phyloP scores from a whole-genome alignment of 805 yeast genomes.

The Helenozyma baotianmanensis region DNA sequence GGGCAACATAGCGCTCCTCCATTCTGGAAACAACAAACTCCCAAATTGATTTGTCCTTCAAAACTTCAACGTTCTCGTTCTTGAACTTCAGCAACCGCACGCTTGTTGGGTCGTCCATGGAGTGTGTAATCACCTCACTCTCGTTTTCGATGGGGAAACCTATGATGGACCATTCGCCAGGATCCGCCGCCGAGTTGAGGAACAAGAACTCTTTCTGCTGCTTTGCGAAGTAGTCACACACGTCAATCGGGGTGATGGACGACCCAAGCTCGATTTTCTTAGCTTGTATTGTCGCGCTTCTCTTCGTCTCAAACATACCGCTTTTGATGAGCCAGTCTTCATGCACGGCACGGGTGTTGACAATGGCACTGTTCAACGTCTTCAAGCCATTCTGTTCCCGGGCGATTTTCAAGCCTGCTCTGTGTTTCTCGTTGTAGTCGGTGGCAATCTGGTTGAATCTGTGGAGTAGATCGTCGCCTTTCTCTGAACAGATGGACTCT shows the following conservation, averaged over 20 bases:
- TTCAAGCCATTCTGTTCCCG: conserved; percentile 3
- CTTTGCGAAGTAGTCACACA: conserved; percentile 45
- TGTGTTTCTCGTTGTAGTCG: conserved; percentile 22
- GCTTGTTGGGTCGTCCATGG: conserved; percentile 38
- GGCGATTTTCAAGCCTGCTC: conserved; percentile 11
- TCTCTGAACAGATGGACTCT: conserved; percentile 79
- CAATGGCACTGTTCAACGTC: conserved; percentile 1
- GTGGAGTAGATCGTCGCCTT: conserved; percentile 54
- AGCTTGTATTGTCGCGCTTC: neutral
- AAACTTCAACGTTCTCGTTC: conserved; percentile 3
- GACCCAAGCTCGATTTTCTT: conserved; percentile 6
- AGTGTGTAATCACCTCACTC: conserved; percentile 56
- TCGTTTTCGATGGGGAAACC: conserved; percentile 54
- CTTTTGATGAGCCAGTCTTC: conserved; percentile 12
- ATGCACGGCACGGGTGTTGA: conserved; percentile 17
- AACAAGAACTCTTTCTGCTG: conserved; percentile 40
- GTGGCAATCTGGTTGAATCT: conserved; percentile 59
- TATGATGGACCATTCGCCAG: conserved; percentile 86
- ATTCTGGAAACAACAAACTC: conserved; percentile 45
- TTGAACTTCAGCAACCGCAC: conserved; percentile 28
- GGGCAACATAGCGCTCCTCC: conserved; percentile 30
- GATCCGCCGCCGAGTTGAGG: conserved; percentile 73
- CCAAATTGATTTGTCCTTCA: conserved; percentile 42
- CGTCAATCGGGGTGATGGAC: conserved; percentile 33
- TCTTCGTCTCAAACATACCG: no score